Base-by-base conservation (phyloP, 495 filamentous ascomycete species). In the Xylaria castorea region DNA sequence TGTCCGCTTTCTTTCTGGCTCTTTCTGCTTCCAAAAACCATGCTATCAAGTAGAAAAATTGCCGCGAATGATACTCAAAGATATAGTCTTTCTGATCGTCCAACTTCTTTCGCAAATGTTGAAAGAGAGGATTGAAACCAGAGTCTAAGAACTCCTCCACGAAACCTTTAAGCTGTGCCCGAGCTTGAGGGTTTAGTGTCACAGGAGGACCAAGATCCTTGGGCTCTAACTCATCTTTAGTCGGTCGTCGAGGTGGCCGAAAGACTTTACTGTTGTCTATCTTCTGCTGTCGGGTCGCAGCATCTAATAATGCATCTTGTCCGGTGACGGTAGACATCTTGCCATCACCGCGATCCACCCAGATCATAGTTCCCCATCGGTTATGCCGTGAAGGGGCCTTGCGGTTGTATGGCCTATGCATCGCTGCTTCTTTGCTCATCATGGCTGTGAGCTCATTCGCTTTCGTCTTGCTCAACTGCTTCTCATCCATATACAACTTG, bases 21-120 rank as follows among this genome's bases (percentile, higher is more conserved):
- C 93, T 89, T 77, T 99, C 96, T 2, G 95, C 96, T 77, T 93
- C 89, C 11, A 99, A 87, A 78, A 99, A 98, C 97, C 97, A 99
- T 11, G 93, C 89, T 38, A 97, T 90, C 0, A 97, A 87, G 75
- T 97, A 98, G 80, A 98, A 97, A 80, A 92, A 98, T 75, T 98
- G 95, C 40, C 90, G 85, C 3, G 86, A 81, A 76, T 97, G 94
- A 62, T 87, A 83, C 51, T 90, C 86, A 0, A 94, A 80, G 0
- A 98, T 87, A 70, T 97, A 90, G n/a, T 94, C 90, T 2, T 92
- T 92, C 81, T 98, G 95, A 5, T 95, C 89, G 75, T 98, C 96
- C 70, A 99, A 92, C 9, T 94, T 94, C 78, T 92, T 94, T 44
- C 95, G 90, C 22, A 98, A 84, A 76, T 97, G 92, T 22, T 86